Conservation (phyloP, 73 alveolate genomes). For the Strombidium stylifer region DNA sequence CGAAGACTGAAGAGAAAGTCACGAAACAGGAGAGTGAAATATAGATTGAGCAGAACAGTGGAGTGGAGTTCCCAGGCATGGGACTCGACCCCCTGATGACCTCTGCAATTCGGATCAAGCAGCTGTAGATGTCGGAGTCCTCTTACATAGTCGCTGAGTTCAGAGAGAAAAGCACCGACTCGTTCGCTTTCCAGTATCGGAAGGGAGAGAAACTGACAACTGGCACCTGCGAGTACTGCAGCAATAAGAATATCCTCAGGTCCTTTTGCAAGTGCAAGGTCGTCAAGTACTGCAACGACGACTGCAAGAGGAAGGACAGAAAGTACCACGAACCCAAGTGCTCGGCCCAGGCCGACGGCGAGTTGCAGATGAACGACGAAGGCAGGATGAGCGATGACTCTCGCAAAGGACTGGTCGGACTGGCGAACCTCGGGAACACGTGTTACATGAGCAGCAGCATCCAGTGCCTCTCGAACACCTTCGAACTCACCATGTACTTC, state of each 20-base stretch:
- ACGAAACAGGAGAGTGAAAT: too few species aligned
- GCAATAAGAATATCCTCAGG: conserved; percentile 46
- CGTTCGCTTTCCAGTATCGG: conserved; percentile 23
- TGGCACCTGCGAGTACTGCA: conserved; percentile 51
- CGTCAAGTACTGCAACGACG: conserved; percentile 71
- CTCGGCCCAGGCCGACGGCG: conserved; percentile 55
- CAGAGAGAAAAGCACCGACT: neutral
- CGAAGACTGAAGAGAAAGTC: too few species aligned
- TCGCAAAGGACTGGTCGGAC: conserved; percentile 72
- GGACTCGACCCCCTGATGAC: conserved; percentile 16
- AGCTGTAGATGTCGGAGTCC: neutral
- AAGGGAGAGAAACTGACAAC: conserved; percentile 18
- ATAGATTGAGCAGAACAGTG: conserved; percentile 35
- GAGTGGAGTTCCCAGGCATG: conserved; percentile 45
- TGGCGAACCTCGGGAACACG: conserved; percentile 77
- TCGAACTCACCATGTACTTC: conserved; percentile 71
- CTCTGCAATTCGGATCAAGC: neutral
- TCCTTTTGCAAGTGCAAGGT: conserved; percentile 66
- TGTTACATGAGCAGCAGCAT: conserved; percentile 84
- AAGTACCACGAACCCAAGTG: conserved; percentile 65
- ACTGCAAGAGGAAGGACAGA: conserved; percentile 67
- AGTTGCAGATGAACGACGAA: conserved; percentile 13
- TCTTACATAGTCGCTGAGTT: conserved; percentile 24
- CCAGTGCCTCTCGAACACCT: conserved; percentile 70
- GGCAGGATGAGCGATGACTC: conserved; percentile 18